Evolutionary conservation across 495 filamentous ascomycete genomes (phyloP), one percentile per base, ranked within the genome.

Genomic region (Hyaloscypha bicolor): DNA sequence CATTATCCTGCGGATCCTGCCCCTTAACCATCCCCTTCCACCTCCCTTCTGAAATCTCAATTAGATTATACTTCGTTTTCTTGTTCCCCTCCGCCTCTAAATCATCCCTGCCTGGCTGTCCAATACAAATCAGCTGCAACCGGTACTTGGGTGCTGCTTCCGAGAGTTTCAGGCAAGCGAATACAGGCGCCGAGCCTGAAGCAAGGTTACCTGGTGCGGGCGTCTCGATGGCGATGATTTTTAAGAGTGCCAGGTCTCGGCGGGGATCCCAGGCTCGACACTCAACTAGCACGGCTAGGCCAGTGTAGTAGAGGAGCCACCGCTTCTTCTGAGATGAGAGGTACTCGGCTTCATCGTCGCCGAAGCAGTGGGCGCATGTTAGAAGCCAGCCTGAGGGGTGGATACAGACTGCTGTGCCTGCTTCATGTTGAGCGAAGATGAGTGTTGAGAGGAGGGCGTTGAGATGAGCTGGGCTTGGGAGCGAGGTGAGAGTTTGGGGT

Each of bases 301-400:
- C 76, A 0, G 66, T 72, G 45, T 77, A 74, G 63, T 75, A 79
- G 14, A 81, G 61, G 25, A 81, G 71, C 80, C 80, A 82, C 21
- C 67, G 56, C 9, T 33, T n/a, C 33, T 72, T 71, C 2, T 68
- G 48, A 9, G 67, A 64, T 5, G 60, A 37, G 16, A 37, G 25
- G 63, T 75, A 76, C 48, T 76, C 74, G 22, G 68, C 59, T n/a
- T 31, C 63, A n/a, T 45, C 66, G 58, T 79, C 78, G 9, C 73
- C 79, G 33, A 82, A 72, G 64, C 80, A 82, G 61, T 80, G 79
- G 9, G 78, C 72, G 62, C 78, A 80, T 4, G 78, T 81, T 35
- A 82, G 58, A 9, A 82, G 66, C 66, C 79, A 74, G 16, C 78
- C 80, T 11, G 58, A 22, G 16, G 71, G 33, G 4, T 75, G 66